These are phyloP conservation scores for Dimocarpus longan DNA, from an alignment of 345 rosid species.

Conservation along the genomic window DNA sequence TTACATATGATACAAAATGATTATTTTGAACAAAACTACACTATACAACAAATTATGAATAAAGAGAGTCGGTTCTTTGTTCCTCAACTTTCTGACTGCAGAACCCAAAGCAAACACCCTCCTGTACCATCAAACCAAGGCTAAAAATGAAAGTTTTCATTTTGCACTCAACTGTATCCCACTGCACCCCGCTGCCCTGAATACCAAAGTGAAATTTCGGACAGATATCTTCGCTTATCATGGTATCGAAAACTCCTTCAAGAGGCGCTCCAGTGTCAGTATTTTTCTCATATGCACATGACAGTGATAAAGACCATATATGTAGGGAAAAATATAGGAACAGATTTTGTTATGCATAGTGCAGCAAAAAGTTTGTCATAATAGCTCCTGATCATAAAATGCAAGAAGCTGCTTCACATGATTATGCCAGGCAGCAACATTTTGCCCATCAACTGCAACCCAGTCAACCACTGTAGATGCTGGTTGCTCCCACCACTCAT, in stretches of 20 bases:
- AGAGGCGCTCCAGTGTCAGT: neutral
- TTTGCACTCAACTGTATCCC: neutral
- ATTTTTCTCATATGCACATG: neutral
- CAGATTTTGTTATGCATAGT: neutral
- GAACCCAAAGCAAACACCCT: neutral
- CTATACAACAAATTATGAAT: constrained; percentile 10
- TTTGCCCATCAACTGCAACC: constrained; percentile 85
- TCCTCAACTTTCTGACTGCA: neutral
- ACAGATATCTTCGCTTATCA: neutral
- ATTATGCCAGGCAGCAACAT: constrained; percentile 83
- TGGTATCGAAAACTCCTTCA: neutral
- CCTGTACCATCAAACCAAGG: neutral
- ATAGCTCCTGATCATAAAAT: constrained; percentile 71
- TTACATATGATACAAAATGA: constrained; percentile 2
- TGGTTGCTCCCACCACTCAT: constrained; percentile 98
- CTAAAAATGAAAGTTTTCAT: neutral
- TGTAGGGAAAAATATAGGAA: neutral
- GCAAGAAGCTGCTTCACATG: constrained; percentile 91
- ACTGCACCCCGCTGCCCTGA: neutral
- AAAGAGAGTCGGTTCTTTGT: neutral
- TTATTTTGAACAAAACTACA: neutral
- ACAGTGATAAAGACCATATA: neutral
- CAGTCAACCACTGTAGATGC: constrained; percentile 90
- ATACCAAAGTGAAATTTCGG: neutral
- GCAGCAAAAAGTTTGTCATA: constrained; percentile 24